Evolutionary conservation across 768 basidiomycete genomes (phyloP).

Genomic region (Lentinula aciculospora): DNA sequence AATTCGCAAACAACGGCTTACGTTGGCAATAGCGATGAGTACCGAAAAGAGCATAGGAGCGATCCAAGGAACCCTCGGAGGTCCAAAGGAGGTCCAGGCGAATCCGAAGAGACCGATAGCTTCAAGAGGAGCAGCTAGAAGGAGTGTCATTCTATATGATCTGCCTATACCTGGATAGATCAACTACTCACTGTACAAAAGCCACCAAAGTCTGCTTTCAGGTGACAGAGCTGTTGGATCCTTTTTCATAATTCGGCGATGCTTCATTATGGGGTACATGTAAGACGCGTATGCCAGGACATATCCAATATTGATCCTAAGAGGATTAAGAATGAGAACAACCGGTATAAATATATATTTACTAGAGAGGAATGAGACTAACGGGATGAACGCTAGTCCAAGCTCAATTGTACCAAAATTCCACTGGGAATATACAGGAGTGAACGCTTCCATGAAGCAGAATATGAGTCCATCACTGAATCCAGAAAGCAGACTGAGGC

Average conservation of each 20-base stretch:
- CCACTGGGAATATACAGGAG: conserved; percentile 9
- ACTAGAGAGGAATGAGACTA: no score
- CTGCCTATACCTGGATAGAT: background rate
- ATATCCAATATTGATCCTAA: conserved; percentile 9
- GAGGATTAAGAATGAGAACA: no score
- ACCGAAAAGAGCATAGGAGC: conserved; percentile 26
- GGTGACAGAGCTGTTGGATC: background rate
- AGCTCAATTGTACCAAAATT: conserved; percentile 5
- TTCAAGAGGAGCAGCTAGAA: conserved; percentile 26
- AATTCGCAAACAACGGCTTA: background rate
- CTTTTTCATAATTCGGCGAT: conserved; percentile 1
- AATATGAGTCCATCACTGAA: conserved; percentile 10
- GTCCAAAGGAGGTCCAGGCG: conserved; percentile 42
- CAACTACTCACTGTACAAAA: background rate
- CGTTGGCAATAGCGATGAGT: conserved; percentile 9
- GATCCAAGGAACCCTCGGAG: conserved; percentile 37
- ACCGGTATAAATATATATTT: background rate
- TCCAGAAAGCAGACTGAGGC: conserved; percentile 7
- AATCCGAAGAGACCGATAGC: conserved; percentile 45
- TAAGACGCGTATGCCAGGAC: background rate
- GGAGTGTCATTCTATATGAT: background rate
- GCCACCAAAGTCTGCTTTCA: conserved; percentile 3
- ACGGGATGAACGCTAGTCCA: conserved; percentile 9
- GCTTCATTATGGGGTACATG: conserved; percentile 5
- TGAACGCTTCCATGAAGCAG: conserved; percentile 9